phyloP scores from a whole-genome alignment of 352 stramenopile genomes.

The Globisporangium irregulare region DNA sequence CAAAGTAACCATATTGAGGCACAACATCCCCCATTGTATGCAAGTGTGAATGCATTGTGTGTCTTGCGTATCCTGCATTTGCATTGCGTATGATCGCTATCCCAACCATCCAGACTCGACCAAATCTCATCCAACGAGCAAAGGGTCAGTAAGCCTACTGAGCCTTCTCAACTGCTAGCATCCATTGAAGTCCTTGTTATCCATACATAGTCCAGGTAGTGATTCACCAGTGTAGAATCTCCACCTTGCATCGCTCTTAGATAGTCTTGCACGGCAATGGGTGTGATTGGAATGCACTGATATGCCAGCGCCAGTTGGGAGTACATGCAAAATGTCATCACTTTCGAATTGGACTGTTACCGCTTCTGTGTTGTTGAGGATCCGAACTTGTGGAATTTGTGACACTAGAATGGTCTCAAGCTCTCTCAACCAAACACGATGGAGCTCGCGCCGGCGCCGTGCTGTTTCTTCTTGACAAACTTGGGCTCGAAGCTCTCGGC shows the following conservation, averaged over 20 bases:
- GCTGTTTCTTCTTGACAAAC: slow-evolving; percentile 74
- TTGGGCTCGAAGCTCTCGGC: slow-evolving; percentile 46
- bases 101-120: background rate
- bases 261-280: no score
- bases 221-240: background rate
- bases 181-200: no score
- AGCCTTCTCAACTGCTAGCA: no score
- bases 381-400: background rate
- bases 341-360: background rate
- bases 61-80: background rate
- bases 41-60: background rate
- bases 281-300: no score
- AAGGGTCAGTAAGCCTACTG: no score
- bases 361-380: background rate
- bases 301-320: no score
- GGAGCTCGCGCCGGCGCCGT: slow-evolving; percentile 69
- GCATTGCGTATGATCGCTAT: background rate
- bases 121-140: background rate
- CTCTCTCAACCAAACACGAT: slow-evolving; percentile 75
- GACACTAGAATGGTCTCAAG: background rate
- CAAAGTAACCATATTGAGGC: slow-evolving; percentile 24
- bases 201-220: no score
- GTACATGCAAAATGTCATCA: background rate
- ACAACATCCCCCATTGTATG: slow-evolving; percentile 12
- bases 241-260: background rate